Evolutionary conservation across 2,329 filamentous ascomycete species (phyloP), one percentile per base, ranked within the genome.

Genomic region (Colletotrichum higginsianum): DNA sequence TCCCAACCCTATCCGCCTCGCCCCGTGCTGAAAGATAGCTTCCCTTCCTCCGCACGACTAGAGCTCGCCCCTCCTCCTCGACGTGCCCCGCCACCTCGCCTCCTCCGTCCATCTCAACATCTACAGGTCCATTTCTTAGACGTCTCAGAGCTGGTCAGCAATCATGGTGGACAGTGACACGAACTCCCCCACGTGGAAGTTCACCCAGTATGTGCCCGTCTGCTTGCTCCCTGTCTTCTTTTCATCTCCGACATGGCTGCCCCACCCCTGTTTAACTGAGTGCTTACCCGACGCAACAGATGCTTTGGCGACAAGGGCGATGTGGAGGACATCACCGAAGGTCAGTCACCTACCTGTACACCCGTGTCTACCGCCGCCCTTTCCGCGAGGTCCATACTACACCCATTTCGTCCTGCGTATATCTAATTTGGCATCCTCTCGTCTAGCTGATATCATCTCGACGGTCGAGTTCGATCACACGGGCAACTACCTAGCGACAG

Each of bases 221-320:
- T 72, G 68, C 64, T 55, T 52, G 42, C 56, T 63, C n/a, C 21
- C 53, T 38, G 21, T 61, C 52, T 53, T 23, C 8, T 52, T 40
- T 66, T 49, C 30, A 47, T 64, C n/a, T 21, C 35, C 62, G 26
- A 50, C 30, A 30, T 12, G 61, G 46, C 47, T 56, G 58, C 70
- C 35, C 46, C 38, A 30, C 35, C 56, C 35, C 47, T 12, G 64
- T 42, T 52, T 56, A 69, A 61, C 72, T 76, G 70, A 78, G 66
- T 74, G 64, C 74, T 80, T 75, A 79, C 74, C 77, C 74, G 75
- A 72, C 63, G 52, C 69, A 72, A 67, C 79, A 98, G 96, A 87
- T 98, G 96, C 88, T 99, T 99, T 86, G 96, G 96, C 84, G 96
- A 99, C 87, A 99, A 99, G 86, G 96, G 96, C 78, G 96, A 99